Conservation (phyloP, 768 basidiomycete genomes). For the Pulveroboletus sp. region DNA sequence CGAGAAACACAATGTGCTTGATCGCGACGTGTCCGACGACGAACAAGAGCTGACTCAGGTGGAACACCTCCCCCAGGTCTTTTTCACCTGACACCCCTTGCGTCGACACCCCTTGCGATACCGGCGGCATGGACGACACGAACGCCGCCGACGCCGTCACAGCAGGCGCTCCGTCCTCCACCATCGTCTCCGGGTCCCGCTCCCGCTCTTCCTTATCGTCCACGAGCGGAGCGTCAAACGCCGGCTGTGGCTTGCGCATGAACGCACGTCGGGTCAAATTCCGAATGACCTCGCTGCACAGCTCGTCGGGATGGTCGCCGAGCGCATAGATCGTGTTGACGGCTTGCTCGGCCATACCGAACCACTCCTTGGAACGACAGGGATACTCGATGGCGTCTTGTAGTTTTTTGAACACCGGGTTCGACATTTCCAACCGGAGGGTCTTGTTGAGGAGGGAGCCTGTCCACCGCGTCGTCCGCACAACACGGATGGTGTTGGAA, state of each 20-base stretch:
- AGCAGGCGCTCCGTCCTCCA: constrained; percentile 39
- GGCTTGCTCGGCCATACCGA: constrained; percentile 92
- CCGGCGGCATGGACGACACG: constrained; percentile 17
- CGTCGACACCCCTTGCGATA: constrained; percentile 12
- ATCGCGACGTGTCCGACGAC: constrained; percentile 95
- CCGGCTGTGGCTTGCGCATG: constrained; percentile 24
- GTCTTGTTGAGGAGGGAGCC: constrained; percentile 87
- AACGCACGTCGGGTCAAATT: constrained; percentile 77
- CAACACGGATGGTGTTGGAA: background rate
- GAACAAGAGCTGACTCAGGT: constrained; percentile 90
- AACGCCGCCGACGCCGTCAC: constrained; percentile 22
- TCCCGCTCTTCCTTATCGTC: too few relatives aligned
- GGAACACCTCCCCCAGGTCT: constrained; percentile 78
- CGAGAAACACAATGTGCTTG: constrained; percentile 95
- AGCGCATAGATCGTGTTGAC: constrained; percentile 95
- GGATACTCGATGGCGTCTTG: constrained; percentile 78
- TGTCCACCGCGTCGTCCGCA: constrained; percentile 23
- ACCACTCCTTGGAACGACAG: constrained; percentile 89
- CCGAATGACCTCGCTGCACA: constrained; percentile 80
- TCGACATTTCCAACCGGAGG: constrained; percentile 82
- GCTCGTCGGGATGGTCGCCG: constrained; percentile 85
- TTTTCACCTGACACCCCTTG: constrained; percentile 28
- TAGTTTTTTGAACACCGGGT: constrained; percentile 78
- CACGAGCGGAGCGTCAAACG: background rate
- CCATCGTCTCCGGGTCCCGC: constrained; percentile 50